Evolutionary conservation across 345 rosid genomes (phyloP).

Genomic region (Linum lewisii): DNA sequence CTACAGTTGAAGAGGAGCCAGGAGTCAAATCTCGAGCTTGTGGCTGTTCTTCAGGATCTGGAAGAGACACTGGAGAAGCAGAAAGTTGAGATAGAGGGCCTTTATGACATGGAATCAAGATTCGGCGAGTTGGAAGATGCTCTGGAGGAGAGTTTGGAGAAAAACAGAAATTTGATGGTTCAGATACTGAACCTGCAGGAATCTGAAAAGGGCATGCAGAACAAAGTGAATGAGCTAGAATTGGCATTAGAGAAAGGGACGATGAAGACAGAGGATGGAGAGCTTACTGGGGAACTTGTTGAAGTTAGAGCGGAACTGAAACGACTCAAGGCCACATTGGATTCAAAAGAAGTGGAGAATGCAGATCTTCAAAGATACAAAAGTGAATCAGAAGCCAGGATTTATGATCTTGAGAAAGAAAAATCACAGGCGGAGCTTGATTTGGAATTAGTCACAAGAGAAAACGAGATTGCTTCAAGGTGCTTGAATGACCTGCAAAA

Average conservation of each 20-base stretch:
- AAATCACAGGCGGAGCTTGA: conserved; percentile 27
- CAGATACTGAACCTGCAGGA: conserved; percentile 27
- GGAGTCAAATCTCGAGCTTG: conserved; percentile 48
- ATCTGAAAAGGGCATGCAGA: conserved; percentile 32
- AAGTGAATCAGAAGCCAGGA: conserved; percentile 24
- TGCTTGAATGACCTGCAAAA: conserved; percentile 35
- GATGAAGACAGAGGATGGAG: too few relatives aligned
- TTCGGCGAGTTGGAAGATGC: conserved; percentile 22
- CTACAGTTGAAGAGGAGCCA: conserved; percentile 50
- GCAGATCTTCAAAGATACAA: conserved; percentile 15
- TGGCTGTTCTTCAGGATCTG: conserved; percentile 46
- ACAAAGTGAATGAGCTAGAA: too few relatives aligned
- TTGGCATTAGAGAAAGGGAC: too few relatives aligned
- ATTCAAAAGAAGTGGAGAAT: conserved; percentile 34
- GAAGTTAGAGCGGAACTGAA: too few relatives aligned
- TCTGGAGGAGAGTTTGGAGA: conserved; percentile 17
- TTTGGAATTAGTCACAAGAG: conserved; percentile 19
- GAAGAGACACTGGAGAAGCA: conserved; percentile 45
- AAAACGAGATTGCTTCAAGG: conserved; percentile 30
- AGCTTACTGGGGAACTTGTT: too few relatives aligned
- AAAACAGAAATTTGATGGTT: conserved; percentile 16
- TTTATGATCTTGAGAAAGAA: conserved; percentile 26
- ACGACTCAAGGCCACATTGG: conserved; percentile 24
- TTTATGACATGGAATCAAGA: conserved; percentile 20
- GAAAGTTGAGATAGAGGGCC: conserved; percentile 30